These are phyloP conservation scores for Dipteronia sinensis DNA, from an alignment of 345 rosid species.

Conservation along the genomic window DNA sequence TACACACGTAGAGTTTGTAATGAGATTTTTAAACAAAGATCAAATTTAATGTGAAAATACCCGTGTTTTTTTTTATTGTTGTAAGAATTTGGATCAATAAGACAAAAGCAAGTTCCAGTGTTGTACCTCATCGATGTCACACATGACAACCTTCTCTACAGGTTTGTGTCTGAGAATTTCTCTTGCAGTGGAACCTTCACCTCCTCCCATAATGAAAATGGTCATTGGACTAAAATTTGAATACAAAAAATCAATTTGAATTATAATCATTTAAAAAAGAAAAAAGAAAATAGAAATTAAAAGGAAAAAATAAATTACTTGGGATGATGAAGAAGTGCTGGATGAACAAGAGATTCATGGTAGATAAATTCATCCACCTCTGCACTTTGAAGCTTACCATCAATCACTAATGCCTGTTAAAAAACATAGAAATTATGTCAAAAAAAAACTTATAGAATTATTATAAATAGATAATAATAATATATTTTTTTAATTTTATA, in stretches of 20 bases:
- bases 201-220: conserved; percentile 68
- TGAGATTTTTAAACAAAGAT: too few relatives aligned
- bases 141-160: conserved; percentile 55
- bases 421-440: not conserved
- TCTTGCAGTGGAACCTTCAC: conserved; percentile 74
- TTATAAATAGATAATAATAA: not conserved
- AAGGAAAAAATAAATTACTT: conserved; percentile 30
- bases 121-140: conserved; percentile 67
- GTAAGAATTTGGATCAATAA: not conserved
- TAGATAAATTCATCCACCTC: conserved; percentile 73
- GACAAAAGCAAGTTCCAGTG: not conserved
- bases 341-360: conserved; percentile 71
- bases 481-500: not conserved
- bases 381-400: conserved; percentile 78
- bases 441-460: not conserved
- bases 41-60: too few relatives aligned
- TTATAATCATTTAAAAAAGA: not conserved
- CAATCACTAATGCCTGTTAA: conserved; percentile 56
- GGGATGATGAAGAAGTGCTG: conserved; percentile 56
- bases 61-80: too few relatives aligned
- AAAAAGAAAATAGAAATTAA: not conserved
- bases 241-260: not conserved
- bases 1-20: too few relatives aligned
- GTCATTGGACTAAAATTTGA: conserved; percentile 40
- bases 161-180: conserved; percentile 55